Evolutionary conservation across 106 monocot species (phyloP), one percentile per base, ranked within the genome.

Genomic region (Vanilla planifolia): DNA sequence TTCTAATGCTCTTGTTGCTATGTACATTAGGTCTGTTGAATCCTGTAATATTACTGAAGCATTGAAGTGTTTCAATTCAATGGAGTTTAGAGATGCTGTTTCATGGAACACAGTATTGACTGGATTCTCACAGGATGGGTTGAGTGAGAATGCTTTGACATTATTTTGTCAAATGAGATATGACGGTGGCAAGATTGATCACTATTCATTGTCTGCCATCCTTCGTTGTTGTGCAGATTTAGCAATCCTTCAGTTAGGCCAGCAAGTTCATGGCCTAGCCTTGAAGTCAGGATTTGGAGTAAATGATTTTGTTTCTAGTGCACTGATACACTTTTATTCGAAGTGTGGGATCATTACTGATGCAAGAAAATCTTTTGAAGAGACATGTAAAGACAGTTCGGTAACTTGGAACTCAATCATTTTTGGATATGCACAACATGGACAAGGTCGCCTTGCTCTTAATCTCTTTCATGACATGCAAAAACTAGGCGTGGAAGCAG

Each of bases 81-180:
- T 84, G 81, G 73, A 73, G 20, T 27, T 64, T 7, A 84, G 61
- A 44, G 87, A 92, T 43, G 67, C 14, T 14, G 73, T 87, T 20
- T 78, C 92, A 19, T 92, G 92, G 87, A 87, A 92, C 63, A 76
- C 87, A 5, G 59, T 84, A 33, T 25, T 92, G 19, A 87, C 92
- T 13, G 87, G 87, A 33, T 55, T 84, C 34, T 78, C 87, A 8
- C 84, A 92, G 43, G 65, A 51, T 39, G 78, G 80, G 10, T 51
- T 70, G 2, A 71, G 76, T 40, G 78, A 80, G 44, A 68, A 81
- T 35, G 87, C 92, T 15, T 53, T 84, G 75, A 87, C 66, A 44
- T 79, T 92, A 59, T 92, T 87, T 48, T 37, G 48, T 19, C 58
- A 62, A 8, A 92, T 92, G 92, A 63, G 16, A 7, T 63, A 70